Evolutionary conservation across 2,329 filamentous ascomycete species (phyloP).

Genomic region (Xylariomycetidae sp.): DNA sequence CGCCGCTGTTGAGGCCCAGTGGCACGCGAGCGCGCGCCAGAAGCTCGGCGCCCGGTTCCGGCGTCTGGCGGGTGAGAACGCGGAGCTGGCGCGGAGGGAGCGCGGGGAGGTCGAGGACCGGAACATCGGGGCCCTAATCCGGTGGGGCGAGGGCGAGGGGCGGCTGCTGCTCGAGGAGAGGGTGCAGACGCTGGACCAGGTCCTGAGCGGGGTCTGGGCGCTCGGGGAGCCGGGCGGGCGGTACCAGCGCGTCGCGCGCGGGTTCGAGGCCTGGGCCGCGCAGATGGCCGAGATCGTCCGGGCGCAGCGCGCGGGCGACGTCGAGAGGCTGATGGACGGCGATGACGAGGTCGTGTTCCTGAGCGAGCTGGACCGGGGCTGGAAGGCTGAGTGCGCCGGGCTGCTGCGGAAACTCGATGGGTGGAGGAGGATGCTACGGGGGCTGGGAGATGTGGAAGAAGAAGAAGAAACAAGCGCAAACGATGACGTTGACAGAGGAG

Average conservation of each 20-base stretch:
- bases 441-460: constrained; percentile 31
- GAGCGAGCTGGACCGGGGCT: constrained; percentile 49
- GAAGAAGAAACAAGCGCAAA: constrained; percentile 8
- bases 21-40: constrained; percentile 51
- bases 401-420: constrained; percentile 51
- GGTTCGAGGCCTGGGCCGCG: constrained; percentile 57
- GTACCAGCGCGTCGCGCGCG: constrained; percentile 49
- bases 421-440: constrained; percentile 45
- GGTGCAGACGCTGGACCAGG: constrained; percentile 52
- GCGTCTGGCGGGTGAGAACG: constrained; percentile 29
- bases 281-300: constrained; percentile 42
- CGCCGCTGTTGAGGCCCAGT: constrained; percentile 38
- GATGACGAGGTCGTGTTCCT: constrained; percentile 43
- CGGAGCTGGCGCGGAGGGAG: constrained; percentile 33
- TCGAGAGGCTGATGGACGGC: constrained; percentile 11
- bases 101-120: constrained; percentile 40
- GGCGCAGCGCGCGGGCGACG: constrained; percentile 34
- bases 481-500: not conserved
- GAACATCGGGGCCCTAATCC: constrained; percentile 48
- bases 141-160: constrained; percentile 39
- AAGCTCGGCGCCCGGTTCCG: constrained; percentile 44
- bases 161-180: constrained; percentile 44
- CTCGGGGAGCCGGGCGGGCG: constrained; percentile 52
- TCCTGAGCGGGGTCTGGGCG: constrained; percentile 53
- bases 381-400: constrained; percentile 54